Evolutionary conservation across 2,329 filamentous ascomycete species (phyloP).

Genomic region (Elsinoe ampelina): DNA sequence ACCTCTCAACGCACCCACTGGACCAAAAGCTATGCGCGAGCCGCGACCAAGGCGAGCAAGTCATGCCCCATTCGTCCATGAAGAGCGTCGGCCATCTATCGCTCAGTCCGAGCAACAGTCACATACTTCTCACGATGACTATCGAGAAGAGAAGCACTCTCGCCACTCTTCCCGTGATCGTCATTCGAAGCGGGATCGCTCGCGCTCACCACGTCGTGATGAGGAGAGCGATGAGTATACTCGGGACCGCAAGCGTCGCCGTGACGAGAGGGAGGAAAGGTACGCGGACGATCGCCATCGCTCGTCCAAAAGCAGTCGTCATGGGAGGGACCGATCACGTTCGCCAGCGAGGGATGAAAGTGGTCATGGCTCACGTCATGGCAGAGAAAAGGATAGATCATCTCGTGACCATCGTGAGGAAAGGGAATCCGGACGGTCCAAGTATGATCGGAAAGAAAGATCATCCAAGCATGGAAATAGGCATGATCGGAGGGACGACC

Average conservation of each 20-base stretch:
- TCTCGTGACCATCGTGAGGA: conserved; percentile 40
- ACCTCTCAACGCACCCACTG: conserved; percentile 61
- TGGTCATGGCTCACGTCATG: conserved; percentile 47
- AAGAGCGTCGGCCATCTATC: background rate
- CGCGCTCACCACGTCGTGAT: conserved; percentile 3
- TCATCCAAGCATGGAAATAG: conserved; percentile 20
- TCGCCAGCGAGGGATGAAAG: conserved; percentile 56
- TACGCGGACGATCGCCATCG: conserved; percentile 29
- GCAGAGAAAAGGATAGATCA: conserved; percentile 33
- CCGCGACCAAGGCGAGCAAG: background rate
- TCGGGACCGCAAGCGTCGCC: conserved; percentile 31
- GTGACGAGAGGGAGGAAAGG: conserved; percentile 42
- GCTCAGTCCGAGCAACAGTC: background rate
- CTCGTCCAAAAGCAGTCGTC: conserved; percentile 32
- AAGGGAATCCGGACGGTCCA: conserved; percentile 35
- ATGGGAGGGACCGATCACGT: conserved; percentile 44
- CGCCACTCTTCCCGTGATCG: background rate
- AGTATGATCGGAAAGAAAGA: conserved; percentile 27
- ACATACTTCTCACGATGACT: background rate
- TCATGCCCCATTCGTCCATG: background rate
- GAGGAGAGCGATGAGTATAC: conserved; percentile 16
- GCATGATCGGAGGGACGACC: conserved; percentile 22
- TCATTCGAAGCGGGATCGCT: background rate
- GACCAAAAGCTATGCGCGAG: conserved; percentile 79
- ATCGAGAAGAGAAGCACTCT: background rate